Conservation (phyloP, 2,329 filamentous ascomycete species). For the Ilyonectria sp. region DNA sequence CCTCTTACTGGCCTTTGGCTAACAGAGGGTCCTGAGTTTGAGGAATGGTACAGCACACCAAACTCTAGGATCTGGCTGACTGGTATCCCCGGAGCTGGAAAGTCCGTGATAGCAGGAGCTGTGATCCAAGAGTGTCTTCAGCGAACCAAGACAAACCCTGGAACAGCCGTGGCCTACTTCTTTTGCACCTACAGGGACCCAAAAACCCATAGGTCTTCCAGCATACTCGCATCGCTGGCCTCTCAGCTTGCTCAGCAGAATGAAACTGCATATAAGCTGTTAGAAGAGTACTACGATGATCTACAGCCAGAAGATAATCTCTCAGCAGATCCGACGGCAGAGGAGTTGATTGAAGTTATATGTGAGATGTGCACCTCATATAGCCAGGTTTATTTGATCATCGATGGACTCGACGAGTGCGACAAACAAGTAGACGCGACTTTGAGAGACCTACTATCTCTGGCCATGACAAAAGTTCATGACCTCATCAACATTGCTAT, state of each 20-base stretch:
- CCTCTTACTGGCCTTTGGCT: constrained; percentile 23
- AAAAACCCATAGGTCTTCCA: accelerated
- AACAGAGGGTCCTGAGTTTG: not conserved
- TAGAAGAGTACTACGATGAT: constrained; percentile 17
- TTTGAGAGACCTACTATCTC: not conserved
- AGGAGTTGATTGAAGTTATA: not conserved
- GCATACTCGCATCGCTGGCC: constrained; percentile 3
- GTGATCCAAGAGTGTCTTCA: constrained; percentile 20
- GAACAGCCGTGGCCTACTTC: constrained; percentile 16
- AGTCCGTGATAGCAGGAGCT: constrained; percentile 20
- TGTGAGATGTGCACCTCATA: not conserved
- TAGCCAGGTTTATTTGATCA: not conserved
- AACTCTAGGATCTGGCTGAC: constrained; percentile 4
- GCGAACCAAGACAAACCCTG: not conserved
- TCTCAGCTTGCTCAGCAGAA: constrained; percentile 22
- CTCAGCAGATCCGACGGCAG: not conserved
- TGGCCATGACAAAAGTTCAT: not conserved
- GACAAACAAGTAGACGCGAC: not conserved
- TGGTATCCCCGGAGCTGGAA: constrained; percentile 31
- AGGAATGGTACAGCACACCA: not conserved
- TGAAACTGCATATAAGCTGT: not conserved
- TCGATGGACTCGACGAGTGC: constrained; percentile 20
- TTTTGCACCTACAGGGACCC: constrained; percentile 16
- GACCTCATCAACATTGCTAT: constrained; percentile 18
- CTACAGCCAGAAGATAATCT: not conserved